phyloP scores from a whole-genome alignment of 1,284 basidiomycete genomes.

The Baeospora myosura region DNA sequence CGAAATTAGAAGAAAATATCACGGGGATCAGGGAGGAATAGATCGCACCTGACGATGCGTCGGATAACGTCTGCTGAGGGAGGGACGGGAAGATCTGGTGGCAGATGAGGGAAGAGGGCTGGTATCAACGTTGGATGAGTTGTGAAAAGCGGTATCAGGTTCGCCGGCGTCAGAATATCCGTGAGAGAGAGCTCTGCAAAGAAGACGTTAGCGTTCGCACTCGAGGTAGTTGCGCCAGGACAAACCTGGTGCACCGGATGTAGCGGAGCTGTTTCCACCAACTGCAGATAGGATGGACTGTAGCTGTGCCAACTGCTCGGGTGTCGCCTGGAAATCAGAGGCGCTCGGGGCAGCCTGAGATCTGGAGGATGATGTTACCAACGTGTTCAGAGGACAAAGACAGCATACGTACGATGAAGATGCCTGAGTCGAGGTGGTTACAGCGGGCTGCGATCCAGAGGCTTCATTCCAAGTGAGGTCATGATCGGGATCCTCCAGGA shows the following conservation, averaged over 20 bases:
- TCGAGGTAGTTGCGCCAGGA: background rate
- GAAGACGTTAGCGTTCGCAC: background rate
- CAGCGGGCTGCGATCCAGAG: no score
- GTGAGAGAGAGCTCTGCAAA: constrained; percentile 52
- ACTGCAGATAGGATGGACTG: constrained; percentile 33
- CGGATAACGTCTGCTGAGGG: constrained; percentile 59
- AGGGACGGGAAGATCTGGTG: constrained; percentile 59
- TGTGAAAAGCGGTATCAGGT: constrained; percentile 60
- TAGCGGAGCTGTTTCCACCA: constrained; percentile 19
- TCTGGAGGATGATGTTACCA: constrained; percentile 1
- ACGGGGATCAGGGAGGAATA: background rate
- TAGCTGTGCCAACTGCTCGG: constrained; percentile 51
- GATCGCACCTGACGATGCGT: constrained; percentile 33
- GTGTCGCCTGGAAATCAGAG: constrained; percentile 30
- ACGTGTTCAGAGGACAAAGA: background rate
- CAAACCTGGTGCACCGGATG: constrained; percentile 17
- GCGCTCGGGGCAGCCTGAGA: constrained; percentile 11
- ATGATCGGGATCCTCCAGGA: constrained; percentile 58
- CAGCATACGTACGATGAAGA: constrained; percentile 13
- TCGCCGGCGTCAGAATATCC: constrained; percentile 68
- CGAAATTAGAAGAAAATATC: constrained; percentile 2
- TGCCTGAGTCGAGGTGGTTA: constrained; percentile 33
- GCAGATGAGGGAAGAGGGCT: constrained; percentile 69
- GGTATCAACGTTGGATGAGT: constrained; percentile 59
- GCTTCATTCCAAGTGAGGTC: constrained; percentile 46